Conservation (phyloP, 2,329 filamentous ascomycete genomes). For the Pseudogymnoascus sp. region DNA sequence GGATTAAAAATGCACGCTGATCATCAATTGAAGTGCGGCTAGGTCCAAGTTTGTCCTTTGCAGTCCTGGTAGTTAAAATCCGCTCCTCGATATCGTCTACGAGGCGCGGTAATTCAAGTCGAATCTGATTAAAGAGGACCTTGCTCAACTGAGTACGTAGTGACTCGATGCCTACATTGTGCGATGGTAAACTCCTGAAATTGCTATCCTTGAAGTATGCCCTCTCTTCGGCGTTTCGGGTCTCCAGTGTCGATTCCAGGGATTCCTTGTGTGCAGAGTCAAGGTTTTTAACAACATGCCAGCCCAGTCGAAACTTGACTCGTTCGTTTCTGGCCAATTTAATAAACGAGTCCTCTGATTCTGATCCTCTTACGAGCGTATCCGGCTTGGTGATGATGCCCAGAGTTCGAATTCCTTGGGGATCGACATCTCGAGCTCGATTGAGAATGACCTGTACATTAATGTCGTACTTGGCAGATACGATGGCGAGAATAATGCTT, state of each 20-base stretch:
- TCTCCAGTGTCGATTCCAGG: slow-evolving; percentile 7
- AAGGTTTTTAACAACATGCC: slow-evolving; percentile 41
- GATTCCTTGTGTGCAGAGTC: slow-evolving; percentile 21
- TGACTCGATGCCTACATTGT: slow-evolving; percentile 30
- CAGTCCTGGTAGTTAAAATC: not conserved
- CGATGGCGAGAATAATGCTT: slow-evolving; percentile 45
- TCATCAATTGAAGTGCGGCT: not conserved
- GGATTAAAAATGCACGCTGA: slow-evolving; percentile 2
- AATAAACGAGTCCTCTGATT: slow-evolving; percentile 31
- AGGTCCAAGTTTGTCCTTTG: slow-evolving; percentile 11
- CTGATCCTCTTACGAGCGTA: slow-evolving; percentile 30
- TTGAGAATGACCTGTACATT: slow-evolving; percentile 47
- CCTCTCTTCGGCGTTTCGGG: slow-evolving; percentile 17
- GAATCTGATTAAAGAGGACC: slow-evolving; percentile 15
- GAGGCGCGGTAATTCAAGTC: slow-evolving; percentile 13
- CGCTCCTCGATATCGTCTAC: slow-evolving; percentile 14
- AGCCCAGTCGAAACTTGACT: slow-evolving; percentile 39
- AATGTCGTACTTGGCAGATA: slow-evolving; percentile 50
- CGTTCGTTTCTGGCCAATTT: slow-evolving; percentile 36
- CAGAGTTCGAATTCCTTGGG: slow-evolving; percentile 30
- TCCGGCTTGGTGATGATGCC: slow-evolving; percentile 51
- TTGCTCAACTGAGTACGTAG: slow-evolving; percentile 39
- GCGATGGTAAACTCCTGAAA: slow-evolving; percentile 20
- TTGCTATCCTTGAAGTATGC: slow-evolving; percentile 21
- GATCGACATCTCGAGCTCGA: slow-evolving; percentile 29